These are phyloP conservation scores for Astrothelium macrocarpum DNA, from an alignment of 495 filamentous ascomycete species.

Conservation along the genomic window DNA sequence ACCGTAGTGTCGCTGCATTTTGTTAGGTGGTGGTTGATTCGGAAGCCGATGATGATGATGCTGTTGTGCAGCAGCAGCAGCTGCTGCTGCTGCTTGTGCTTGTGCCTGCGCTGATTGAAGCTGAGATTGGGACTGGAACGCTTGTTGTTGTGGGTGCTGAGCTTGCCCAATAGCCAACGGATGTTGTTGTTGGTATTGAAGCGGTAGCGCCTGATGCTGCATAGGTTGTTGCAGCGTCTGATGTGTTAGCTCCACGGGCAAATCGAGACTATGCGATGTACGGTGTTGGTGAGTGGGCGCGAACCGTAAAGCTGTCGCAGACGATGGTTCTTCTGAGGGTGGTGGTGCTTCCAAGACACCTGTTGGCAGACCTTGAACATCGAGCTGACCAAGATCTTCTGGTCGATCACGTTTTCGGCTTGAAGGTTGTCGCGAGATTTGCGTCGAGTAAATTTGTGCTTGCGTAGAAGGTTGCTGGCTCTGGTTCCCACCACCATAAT, in stretches of 20 bases:
- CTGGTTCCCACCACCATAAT: not conserved
- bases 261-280: not conserved
- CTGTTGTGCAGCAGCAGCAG: constrained; percentile 35
- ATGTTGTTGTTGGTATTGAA: constrained; percentile 1
- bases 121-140: constrained; percentile 14
- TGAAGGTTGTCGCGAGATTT: constrained; percentile 14
- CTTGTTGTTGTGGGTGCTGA: constrained; percentile 16
- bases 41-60: constrained; percentile 71
- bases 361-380: constrained; percentile 11
- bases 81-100: constrained; percentile 39
- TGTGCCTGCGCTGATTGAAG: constrained; percentile 10
- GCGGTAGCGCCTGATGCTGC: constrained; percentile 18
- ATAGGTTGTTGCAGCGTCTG: constrained; percentile 24
- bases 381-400: constrained; percentile 22
- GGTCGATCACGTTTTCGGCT: constrained; percentile 26
- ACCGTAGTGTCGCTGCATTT: constrained; percentile 37
- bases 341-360: not conserved
- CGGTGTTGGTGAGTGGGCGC: not conserved
- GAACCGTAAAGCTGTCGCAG: not conserved
- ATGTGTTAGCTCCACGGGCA: constrained; percentile 25
- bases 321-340: not conserved
- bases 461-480: constrained; percentile 21
- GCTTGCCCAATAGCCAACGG: not conserved
- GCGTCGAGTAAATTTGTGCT: constrained; percentile 26
- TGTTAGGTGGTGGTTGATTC: constrained; percentile 44